Evolutionary conservation across 345 rosid genomes (phyloP), one percentile per base, ranked within the genome.

Genomic region (Boechera retrofracta): DNA sequence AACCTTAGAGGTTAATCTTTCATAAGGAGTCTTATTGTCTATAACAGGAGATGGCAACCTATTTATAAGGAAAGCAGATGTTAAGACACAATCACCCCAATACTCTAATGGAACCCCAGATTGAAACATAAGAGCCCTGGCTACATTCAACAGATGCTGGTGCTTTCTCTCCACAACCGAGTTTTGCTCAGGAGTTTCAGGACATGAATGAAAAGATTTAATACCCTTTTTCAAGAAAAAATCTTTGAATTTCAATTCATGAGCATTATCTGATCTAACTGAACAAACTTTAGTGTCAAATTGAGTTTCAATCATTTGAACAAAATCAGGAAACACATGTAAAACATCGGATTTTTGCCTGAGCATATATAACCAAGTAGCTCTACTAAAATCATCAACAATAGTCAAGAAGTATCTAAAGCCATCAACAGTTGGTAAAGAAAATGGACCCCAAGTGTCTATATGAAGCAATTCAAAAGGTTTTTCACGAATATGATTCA

Each of bases 1-100:
- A 0, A 0, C 2, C 16, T 55, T 12, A 13, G 1, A 0, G 0
- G 33, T 26, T 0, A 28, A 1, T 10, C 7, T 26, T 5, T 55
- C 60, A 55, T 1, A 55, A 0, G 60, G 16, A 1, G 60, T 4
- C 6, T 55, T 11, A 5, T 55, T 10, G 5, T 29, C 60, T 5
- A 55, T 0, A 2, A 28, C 15, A 28, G 16, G 60, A 0, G 60
- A 28, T 0, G 60, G 60, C 0, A 29, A 2, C 1, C 16, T 10
- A 55, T 55, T 55, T 0, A 55, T 55, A 0, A 55, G 8, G 3
- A 55, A 55, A 0, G 0, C 16, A 5, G 36, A n/a, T 2, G 16
- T 55, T 2, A 55, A 13, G 0, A 55, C 36, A 55, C 60, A 55
- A 12, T 55, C 36, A 0, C 36, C 60, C 60, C 33, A 28, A 12